Evolutionary conservation across 345 rosid species (phyloP), one percentile per base, ranked within the genome.

Genomic region (Gossypium australe): DNA sequence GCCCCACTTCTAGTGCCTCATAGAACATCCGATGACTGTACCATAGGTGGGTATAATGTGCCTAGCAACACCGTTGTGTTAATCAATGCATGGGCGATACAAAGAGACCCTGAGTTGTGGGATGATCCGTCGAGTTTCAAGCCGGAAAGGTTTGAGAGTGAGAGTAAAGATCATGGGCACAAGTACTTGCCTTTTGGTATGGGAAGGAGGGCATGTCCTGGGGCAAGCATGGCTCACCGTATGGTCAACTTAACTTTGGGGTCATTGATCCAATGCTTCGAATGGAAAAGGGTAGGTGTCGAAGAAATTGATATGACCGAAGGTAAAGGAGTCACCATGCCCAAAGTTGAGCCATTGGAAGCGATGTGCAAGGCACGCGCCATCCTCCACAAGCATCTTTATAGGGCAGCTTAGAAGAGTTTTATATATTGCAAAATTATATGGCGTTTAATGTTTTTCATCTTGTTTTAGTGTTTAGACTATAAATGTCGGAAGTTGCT

Each of bases 131-230:
- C 72, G 11, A 61, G 25, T 2, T 89, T 89, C 55, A 78, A 83
- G 60, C 90, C 93, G 1, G 88, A 85, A 68, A 85, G 90, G 45
- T 87, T 85, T 2, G 83, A 81, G 52, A 77, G 25, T 13, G 80
- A 65, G 2, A 82, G 71, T 24, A 9, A 47, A 1, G 41, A 20
- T 61, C 44, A 14, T 29, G 72, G 70, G 13, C 56, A 48, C 2
- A 89, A 82, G 74, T 43, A 81, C 12, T 7, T 87, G 71, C 78
- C 88, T 7, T 87, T 87, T 27, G 90, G 89, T 71, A 38, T 83
- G 27, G 89, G 90, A 63, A 80, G 89, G 55, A 51, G 90, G 76
- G 79, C 87, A 12, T 89, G 89, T 61, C 90, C 88, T 6, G 90
- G 88, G n/a, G 73, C 75, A 0, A 77, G 58, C 48, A 63, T 89